Percentiles rank a stretch among this genome's conserved stretches.
phyloP scores from a whole-genome alignment of 2,329 filamentous ascomycete species.

The Neofusicoccum umdonicola region DNA sequence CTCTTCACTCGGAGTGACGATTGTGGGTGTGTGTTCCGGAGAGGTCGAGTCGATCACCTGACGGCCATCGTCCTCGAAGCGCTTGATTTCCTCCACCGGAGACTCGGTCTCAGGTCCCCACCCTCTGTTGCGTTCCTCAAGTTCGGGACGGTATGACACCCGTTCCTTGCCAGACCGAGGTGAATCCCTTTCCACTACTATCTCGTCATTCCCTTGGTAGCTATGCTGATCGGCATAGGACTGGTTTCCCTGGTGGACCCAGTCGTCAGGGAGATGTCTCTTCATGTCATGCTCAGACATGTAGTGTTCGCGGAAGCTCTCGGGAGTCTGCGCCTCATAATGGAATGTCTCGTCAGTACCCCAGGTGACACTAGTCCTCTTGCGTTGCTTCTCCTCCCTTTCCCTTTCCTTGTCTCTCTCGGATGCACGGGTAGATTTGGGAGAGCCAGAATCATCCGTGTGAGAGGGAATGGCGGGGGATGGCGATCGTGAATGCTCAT shows the following conservation, averaged over 20 bases:
- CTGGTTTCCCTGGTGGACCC: not conserved
- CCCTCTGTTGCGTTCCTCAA: slow-evolving; percentile 18
- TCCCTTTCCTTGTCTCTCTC: slow-evolving; percentile 22
- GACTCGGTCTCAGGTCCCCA: slow-evolving; percentile 10
- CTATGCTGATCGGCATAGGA: not conserved
- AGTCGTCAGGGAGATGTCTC: slow-evolving; percentile 8
- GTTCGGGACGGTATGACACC: slow-evolving; percentile 29
- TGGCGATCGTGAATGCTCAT: slow-evolving; percentile 33
- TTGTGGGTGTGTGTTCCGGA: slow-evolving; percentile 21
- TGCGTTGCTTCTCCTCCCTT: slow-evolving; percentile 24
- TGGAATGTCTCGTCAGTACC: slow-evolving; percentile 47
- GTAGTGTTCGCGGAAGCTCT: slow-evolving; percentile 39
- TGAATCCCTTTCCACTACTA: slow-evolving; percentile 39
- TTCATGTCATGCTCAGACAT: slow-evolving; percentile 26
- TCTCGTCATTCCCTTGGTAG: slow-evolving; percentile 33
- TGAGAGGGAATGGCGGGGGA: slow-evolving; percentile 27
- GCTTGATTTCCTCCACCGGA: slow-evolving; percentile 25
- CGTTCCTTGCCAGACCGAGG: slow-evolving; percentile 30
- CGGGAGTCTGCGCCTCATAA: slow-evolving; percentile 47
- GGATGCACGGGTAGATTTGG: slow-evolving; percentile 13
- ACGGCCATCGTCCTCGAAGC: slow-evolving; percentile 24
- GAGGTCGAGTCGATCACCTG: slow-evolving; percentile 21
- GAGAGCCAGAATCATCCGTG: slow-evolving; percentile 23
- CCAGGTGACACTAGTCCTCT: slow-evolving; percentile 45
- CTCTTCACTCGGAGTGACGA: slow-evolving; percentile 19